Evolutionary conservation across 108 stramenopile species (phyloP).

Genomic region (Aureococcus anophagefferens): DNA sequence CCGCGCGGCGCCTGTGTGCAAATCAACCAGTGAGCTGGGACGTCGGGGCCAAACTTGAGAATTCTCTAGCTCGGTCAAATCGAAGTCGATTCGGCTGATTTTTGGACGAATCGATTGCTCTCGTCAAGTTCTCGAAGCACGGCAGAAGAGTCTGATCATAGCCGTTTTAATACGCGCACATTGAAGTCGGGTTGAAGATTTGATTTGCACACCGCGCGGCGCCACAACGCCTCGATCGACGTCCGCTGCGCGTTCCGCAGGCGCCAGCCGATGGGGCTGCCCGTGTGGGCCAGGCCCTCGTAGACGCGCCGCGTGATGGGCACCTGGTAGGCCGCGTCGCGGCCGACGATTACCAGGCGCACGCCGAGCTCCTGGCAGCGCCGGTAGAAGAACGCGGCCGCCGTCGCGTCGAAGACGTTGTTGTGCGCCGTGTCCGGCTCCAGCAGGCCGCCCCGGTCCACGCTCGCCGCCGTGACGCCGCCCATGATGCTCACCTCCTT

Average conservation of each 20-base stretch:
- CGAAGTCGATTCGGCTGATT: no score
- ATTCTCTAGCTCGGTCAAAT: no score
- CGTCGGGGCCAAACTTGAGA: no score
- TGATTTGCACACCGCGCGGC: no score
- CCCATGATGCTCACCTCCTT: conserved; percentile 41
- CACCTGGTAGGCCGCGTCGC: conserved; percentile 34
- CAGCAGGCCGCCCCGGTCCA: conserved; percentile 5
- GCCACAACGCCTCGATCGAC: conserved; percentile 35
- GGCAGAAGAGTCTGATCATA: no score
- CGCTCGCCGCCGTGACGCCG: conserved; percentile 14
- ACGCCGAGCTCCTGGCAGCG: conserved; percentile 36
- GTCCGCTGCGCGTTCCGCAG: conserved; percentile 34
- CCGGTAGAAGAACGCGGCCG: conserved; percentile 31
- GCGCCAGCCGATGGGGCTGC: conserved; percentile 36
- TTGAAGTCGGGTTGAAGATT: no score
- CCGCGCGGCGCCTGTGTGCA: no score
- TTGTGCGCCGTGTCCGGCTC: conserved; percentile 39
- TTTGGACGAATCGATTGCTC: no score
- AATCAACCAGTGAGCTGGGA: no score
- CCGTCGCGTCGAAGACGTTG: conserved; percentile 35
- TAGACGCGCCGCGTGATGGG: conserved; percentile 37
- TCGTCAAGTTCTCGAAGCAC: no score
- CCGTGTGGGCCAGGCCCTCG: conserved; percentile 38
- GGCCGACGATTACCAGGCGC: conserved; percentile 30
- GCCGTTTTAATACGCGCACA: no score